Base-by-base conservation (phyloP, 2,329 filamentous ascomycete genomes). In the Aspergillus vadensis region DNA sequence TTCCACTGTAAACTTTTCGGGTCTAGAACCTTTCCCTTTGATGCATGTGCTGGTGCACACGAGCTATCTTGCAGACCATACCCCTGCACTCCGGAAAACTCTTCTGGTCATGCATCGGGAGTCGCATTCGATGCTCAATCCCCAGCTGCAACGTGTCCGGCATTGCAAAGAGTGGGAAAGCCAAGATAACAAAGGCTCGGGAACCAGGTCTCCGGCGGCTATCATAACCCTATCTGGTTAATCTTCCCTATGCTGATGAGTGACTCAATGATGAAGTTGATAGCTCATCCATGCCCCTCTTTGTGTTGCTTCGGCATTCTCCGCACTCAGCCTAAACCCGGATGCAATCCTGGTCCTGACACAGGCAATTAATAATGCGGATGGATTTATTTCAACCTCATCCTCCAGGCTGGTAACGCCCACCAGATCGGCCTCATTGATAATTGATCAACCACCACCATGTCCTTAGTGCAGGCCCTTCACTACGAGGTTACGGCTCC, bases 391-490 rank as follows among this genome's bases (percentile, higher is more conserved):
- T 44, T 23, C 10, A 19, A 44, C 19, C 19, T 21, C 10, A 23
- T 5, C 19, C 10, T 43, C 41, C 41, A 14, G 19, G 41, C 6
- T 21, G 19, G 9, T 23, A 10, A 23, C 2, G 12, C 19, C 14
- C 1, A 7, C 10, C 19, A 23, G 1, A 21, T 14, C 2, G 10
- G 32, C 10, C 32, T 36, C 32, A 15, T 2, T 12, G 10, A 30
- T 19, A 12, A 7, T 23, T 15, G 10, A 15, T 23, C 10, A 7
- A 4, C 19, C 19, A 7, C 6, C 47, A 54, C 15, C 6, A 62
- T 59, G 60, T 53, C 56, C 3, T 43, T 62, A 4, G 36, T 53
- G 14, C 52, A 57, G 30, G 39, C 47, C 25, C 48, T 59, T 10
- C 60, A 53, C 27, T 54, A 59, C 15, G 60, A 55, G 39, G 21